A percentile compares a stretch with the other conserved stretches of the same genome.
phyloP scores from a whole-genome alignment of 192 early-diverging fungal genomes.

The Oehlia diaphana region DNA sequence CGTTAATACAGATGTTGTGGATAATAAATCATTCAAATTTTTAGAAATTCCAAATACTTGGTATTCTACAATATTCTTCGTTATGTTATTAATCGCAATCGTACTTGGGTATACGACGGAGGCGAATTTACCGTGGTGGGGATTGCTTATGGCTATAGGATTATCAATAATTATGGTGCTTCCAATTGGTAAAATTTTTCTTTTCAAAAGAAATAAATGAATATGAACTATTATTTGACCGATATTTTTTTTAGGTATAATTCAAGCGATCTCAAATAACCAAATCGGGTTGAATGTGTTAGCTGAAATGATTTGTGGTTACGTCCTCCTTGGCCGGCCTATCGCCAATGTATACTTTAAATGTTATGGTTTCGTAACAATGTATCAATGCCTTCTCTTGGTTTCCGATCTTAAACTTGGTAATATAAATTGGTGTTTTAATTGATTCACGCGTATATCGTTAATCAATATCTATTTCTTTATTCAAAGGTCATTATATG shows the following conservation, averaged over 20 bases:
- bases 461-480: not conserved
- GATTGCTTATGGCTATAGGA: constrained; percentile 40
- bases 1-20: no score
- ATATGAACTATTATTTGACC: no score
- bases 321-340: constrained; percentile 52
- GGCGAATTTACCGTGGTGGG: constrained; percentile 54
- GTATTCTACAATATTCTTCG: constrained; percentile 45
- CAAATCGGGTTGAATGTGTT: constrained; percentile 55
- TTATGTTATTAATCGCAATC: constrained; percentile 40
- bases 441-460: no score
- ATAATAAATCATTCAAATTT: not conserved
- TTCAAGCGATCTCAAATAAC: constrained; percentile 56
- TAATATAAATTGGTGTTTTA: constrained; percentile 28
- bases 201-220: no score
- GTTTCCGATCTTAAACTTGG: constrained; percentile 73
- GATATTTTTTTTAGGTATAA: constrained; percentile 21
- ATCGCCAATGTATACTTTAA: constrained; percentile 62
- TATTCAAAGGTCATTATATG: constrained; percentile 45
- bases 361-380: constrained; percentile 52
- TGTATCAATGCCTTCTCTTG: constrained; percentile 76
- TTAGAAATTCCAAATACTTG: constrained; percentile 53
- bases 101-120: constrained; percentile 34
- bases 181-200: constrained; percentile 46
- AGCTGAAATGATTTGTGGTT: constrained; percentile 60
- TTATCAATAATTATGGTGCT: constrained; percentile 44